Evolutionary conservation across 2,329 filamentous ascomycete genomes (phyloP).

Genomic region (Cercospora zeae-maydis): DNA sequence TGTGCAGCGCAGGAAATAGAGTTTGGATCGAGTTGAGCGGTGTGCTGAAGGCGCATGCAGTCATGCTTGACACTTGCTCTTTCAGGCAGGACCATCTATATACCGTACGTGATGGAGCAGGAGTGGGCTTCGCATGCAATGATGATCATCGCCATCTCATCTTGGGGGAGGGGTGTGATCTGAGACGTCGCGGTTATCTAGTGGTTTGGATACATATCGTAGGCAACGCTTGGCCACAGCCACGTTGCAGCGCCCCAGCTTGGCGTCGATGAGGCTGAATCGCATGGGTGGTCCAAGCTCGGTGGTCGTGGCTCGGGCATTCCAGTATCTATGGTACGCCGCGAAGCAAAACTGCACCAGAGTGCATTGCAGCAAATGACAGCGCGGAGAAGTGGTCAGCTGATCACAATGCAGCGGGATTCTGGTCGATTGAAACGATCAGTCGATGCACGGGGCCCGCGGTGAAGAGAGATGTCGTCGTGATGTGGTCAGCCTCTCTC

Average conservation of each 20-base stretch:
- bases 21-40: slow-evolving; percentile 10
- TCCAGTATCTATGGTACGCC: no score
- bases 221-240: not conserved
- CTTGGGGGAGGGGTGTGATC: not conserved
- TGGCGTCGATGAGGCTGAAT: not conserved
- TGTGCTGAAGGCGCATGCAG: slow-evolving; percentile 16
- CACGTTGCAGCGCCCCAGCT: not conserved
- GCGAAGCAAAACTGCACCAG: not conserved
- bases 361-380: not conserved
- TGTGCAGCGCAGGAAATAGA: slow-evolving; percentile 8
- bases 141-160: not conserved
- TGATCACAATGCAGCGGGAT: not conserved
- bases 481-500: not conserved
- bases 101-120: not conserved
- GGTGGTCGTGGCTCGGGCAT: not conserved
- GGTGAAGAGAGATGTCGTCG: not conserved
- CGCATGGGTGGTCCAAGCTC: not conserved
- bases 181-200: not conserved
- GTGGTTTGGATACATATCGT: no score
- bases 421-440: not conserved
- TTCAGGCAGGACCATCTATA: not conserved
- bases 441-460: not conserved
- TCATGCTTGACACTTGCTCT: not conserved
- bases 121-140: not conserved
- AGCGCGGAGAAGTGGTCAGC: not conserved